A percentile compares a stretch with the other conserved stretches of the same genome.
These are phyloP conservation scores for Verticillium albo-atrum DNA, from an alignment of 2,329 filamentous ascomycete species.

Conservation along the genomic window DNA sequence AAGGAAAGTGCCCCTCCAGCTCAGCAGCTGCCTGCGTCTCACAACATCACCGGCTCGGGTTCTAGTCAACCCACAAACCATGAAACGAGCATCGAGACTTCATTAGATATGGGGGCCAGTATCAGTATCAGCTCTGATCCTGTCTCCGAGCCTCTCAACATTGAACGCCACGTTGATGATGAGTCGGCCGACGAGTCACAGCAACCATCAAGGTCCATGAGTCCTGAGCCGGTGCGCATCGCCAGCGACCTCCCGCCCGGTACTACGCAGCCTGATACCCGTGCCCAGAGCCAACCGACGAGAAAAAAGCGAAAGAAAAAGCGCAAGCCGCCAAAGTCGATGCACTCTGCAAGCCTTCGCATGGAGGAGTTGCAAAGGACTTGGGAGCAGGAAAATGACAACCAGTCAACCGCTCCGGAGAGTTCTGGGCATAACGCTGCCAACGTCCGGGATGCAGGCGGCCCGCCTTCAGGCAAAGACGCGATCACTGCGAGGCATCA, in stretches of 20 bases:
- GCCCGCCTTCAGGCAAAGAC: too few relatives aligned
- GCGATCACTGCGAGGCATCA: too few relatives aligned
- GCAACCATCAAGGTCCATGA: not conserved
- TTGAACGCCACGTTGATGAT: not conserved
- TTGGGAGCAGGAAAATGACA: slow-evolving; percentile 19
- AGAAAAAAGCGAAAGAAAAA: not conserved
- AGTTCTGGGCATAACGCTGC: too few relatives aligned
- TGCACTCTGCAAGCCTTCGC: slow-evolving; percentile 6
- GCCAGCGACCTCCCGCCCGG: slow-evolving; percentile 16
- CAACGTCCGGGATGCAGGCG: too few relatives aligned
- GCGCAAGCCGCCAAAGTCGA: not conserved
- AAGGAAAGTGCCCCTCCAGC: not conserved
- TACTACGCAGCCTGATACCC: too few relatives aligned
- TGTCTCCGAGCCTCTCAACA: not conserved
- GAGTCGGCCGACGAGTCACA: not conserved
- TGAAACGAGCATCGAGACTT: not conserved
- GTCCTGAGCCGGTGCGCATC: slow-evolving; percentile 9
- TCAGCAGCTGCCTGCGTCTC: not conserved
- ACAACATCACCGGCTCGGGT: not conserved
- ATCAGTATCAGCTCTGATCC: not conserved
- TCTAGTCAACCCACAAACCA: not conserved
- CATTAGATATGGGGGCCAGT: not conserved
- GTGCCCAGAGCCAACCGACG: not conserved
- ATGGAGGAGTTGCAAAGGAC: slow-evolving; percentile 22
- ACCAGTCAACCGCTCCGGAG: not conserved